Evolutionary conservation across 148 eudicot genomes (phyloP), one percentile per base, ranked within the genome.

Genomic region (Diospyros kaki): DNA sequence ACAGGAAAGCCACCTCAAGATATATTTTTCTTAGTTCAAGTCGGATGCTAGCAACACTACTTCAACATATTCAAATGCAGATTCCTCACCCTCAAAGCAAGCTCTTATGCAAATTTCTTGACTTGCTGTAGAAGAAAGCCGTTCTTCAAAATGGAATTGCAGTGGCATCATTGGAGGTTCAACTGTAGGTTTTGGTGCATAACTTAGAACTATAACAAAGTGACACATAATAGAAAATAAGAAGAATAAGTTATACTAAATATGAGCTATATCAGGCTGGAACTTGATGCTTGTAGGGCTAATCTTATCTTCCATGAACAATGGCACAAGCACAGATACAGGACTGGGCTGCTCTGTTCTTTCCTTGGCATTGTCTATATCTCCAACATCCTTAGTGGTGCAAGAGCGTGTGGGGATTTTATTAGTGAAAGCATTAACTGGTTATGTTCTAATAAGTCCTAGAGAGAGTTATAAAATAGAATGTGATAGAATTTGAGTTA

Each of bases 241-340:
- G 3, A 8, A 71, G 39, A 73, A n/a, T n/a, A n/a, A 52, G 40
- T 11, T 76, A 69, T 50, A 66, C 11, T 50, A n/a, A 14, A 48
- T 54, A 13, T 12, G 56, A 60, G 53, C 77, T 11, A 9, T 84
- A 96, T 97, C 97, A 55, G 81, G 75, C 42, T 58, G 83, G 48
- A 65, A 73, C 58, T 79, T 87, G 66, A 77, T 68, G 81, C 83
- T 78, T 66, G 88, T 76, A 75, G 94, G 97, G 77, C 91, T 91
- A 73, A 89, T 81, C 18, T 91, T 92, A 70, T 89, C 88, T 51
- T 89, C 96, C 48, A 81, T 74, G 74, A 86, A 96, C n/a, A 86
- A 52, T 44, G 91, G 93, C 69, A 93, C 99, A 60, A 93, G 98
- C 73, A 93, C 98, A 54, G 99, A 96, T 55, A 89, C 71, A 40